phyloP scores from a whole-genome alignment of 352 stramenopile species.

The Elongisporangium anandrum region DNA sequence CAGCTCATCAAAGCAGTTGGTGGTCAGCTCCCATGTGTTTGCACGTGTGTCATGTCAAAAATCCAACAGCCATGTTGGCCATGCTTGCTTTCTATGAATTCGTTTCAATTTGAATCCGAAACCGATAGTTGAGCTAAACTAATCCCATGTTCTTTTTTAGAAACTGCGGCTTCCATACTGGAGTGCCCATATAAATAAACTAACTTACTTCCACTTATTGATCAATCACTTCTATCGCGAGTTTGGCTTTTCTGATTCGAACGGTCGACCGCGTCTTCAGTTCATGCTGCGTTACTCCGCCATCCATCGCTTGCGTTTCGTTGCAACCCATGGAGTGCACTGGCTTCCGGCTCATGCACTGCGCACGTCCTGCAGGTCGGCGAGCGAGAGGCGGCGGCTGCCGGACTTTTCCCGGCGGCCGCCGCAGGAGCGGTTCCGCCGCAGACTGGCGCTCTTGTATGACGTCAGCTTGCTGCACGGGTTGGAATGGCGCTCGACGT shows the following conservation, averaged over 20 bases:
- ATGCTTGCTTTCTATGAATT: not conserved
- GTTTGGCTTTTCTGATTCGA: not conserved
- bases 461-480: conserved; percentile 14
- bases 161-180: not conserved
- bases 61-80: no score
- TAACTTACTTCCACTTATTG: not conserved
- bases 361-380: conserved; percentile 17
- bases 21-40: not conserved
- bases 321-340: not conserved
- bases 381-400: conserved; percentile 32
- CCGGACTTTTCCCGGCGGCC: conserved; percentile 11
- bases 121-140: not conserved
- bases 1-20: not conserved
- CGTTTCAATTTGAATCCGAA: not conserved
- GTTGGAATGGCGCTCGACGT: conserved; percentile 7
- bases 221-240: not conserved
- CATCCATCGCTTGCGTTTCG: not conserved
- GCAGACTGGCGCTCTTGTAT: conserved; percentile 30
- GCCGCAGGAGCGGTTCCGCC: conserved; percentile 15
- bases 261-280: not conserved
- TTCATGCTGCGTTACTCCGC: not conserved
- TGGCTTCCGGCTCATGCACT: not conserved
- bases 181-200: not conserved
- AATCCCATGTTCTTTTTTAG: not conserved
- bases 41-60: no score